Conservation (phyloP, 805 yeast species). For the Diddensiella transvaalensis region DNA sequence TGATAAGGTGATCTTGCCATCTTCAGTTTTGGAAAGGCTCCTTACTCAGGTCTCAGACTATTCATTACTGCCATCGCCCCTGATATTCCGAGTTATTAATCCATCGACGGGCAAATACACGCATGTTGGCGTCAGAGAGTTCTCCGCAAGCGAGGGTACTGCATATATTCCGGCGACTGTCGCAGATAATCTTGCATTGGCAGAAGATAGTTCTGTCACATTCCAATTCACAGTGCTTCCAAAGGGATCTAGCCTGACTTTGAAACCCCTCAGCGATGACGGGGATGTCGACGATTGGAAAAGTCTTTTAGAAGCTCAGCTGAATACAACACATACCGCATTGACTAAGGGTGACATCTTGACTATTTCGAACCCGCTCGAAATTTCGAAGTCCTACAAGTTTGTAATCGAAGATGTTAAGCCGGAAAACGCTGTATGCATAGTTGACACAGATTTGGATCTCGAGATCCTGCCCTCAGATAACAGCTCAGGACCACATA, state of each 20-base stretch:
- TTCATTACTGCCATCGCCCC: constrained; percentile 34
- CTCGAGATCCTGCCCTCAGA: constrained; percentile 38
- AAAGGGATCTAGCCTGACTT: constrained; percentile 43
- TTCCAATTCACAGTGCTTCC: constrained; percentile 38
- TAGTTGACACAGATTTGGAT: constrained; percentile 55
- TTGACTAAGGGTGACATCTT: constrained; percentile 42
- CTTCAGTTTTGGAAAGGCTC: constrained; percentile 28
- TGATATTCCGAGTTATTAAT: constrained; percentile 34
- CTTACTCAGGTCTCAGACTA: constrained; percentile 21
- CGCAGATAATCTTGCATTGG: constrained; percentile 29
- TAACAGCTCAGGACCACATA: neutral
- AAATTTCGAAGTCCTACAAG: constrained; percentile 23
- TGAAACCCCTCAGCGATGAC: constrained; percentile 40
- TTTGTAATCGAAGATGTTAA: constrained; percentile 40
- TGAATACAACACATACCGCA: constrained; percentile 49
- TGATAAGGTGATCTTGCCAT: constrained; percentile 37
- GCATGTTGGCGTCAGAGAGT: constrained; percentile 48
- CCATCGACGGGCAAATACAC: constrained; percentile 25
- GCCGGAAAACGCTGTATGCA: constrained; percentile 43
- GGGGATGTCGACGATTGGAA: constrained; percentile 45
- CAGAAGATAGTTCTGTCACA: constrained; percentile 16
- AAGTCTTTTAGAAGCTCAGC: constrained; percentile 47
- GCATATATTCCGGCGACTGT: constrained; percentile 40
- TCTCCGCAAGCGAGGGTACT: constrained; percentile 40
- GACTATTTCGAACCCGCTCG: constrained; percentile 30